Base-by-base conservation (phyloP, 2,329 filamentous ascomycete species). In the Cercospora brassicicola region DNA sequence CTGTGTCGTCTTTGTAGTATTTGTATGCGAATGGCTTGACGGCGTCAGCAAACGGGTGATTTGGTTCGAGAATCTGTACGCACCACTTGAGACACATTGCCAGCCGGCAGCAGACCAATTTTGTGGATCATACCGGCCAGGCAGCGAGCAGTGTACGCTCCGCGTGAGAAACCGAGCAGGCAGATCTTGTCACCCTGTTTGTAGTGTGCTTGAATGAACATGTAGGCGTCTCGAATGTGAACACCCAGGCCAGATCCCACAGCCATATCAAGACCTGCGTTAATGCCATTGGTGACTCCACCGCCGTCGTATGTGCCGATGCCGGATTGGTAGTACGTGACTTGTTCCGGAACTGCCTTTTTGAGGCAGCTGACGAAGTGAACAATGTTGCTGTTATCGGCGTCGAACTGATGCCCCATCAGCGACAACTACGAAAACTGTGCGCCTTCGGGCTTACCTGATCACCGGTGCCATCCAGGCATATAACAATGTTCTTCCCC, bases 121-220 rank as follows among this genome's bases (percentile, higher is more conserved):
- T 82, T 82, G 73, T 82, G 80, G 7, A 82, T 73, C 80, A 82
- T 82, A 2, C 80, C 80, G 30, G 79, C 77, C 3, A 86, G 76
- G 64, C 84, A 86, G 3, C 84, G 79, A 15, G 83, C 83, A 1
- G 84, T 85, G 62, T 86, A 86, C 4, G 83, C 81, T 13, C 71
- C 71, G 56, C 69, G 64, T 13, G 57, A 62, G 69, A 72, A 71
- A 18, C 71, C 71, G 28, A 72, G 69, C 11, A 72, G 59, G 51
- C 67, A 67, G 30, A 72, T 72, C 45, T 69, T 71, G 55, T 72
- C 70, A 45, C 65, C 64, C 42, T 69, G 68, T 9, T 65, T 65
- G 66, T 77, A 79, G 45, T 77, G 75, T 20, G 71, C 69, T 76
- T 79, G 78, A 36, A 79, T 67, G 65, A 78, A 79, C 64, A 89